These are phyloP conservation scores for Poterioochromonas sp. DNA, from an alignment of 352 stramenopile genomes.

Conservation along the genomic window DNA sequence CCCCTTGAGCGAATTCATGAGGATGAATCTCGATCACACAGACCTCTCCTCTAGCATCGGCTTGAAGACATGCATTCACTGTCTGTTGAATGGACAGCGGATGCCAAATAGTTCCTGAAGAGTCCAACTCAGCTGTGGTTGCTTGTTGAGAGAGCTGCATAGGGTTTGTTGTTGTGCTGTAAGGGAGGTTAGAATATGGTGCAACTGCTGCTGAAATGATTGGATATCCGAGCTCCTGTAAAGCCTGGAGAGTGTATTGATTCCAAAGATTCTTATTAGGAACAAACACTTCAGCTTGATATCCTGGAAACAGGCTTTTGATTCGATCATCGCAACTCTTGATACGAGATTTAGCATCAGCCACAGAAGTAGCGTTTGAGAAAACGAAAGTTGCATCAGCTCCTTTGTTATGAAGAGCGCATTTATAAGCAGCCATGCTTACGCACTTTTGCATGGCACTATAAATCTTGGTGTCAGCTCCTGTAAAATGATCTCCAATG, in stretches of 20 bases:
- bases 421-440: neutral
- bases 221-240: slow-evolving; percentile 10
- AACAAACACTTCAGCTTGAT: slow-evolving; percentile 14
- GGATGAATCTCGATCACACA: too few species aligned
- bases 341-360: slow-evolving; percentile 13
- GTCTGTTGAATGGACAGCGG: slow-evolving; percentile 5
- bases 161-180: slow-evolving; percentile 6
- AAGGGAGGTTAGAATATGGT: slow-evolving; percentile 5
- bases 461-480: slow-evolving; percentile 13
- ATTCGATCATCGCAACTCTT: slow-evolving; percentile 8
- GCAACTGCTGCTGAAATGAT: slow-evolving; percentile 7
- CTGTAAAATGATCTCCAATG: slow-evolving; percentile 7
- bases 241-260: slow-evolving; percentile 11
- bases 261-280: slow-evolving; percentile 7
- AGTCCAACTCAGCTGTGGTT: neutral
- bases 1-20: too few species aligned
- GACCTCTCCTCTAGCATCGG: too few species aligned
- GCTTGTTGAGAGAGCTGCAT: slow-evolving; percentile 10
- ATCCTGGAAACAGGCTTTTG: slow-evolving; percentile 8
- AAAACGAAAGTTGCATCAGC: slow-evolving; percentile 13
- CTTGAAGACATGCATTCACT: slow-evolving; percentile 8
- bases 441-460: slow-evolving; percentile 10
- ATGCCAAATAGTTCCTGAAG: neutral
- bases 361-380: neutral
- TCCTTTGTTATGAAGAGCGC: slow-evolving; percentile 11